These are phyloP conservation scores for Verticillium klebahnii DNA, from an alignment of 2,329 filamentous ascomycete species.

Conservation along the genomic window DNA sequence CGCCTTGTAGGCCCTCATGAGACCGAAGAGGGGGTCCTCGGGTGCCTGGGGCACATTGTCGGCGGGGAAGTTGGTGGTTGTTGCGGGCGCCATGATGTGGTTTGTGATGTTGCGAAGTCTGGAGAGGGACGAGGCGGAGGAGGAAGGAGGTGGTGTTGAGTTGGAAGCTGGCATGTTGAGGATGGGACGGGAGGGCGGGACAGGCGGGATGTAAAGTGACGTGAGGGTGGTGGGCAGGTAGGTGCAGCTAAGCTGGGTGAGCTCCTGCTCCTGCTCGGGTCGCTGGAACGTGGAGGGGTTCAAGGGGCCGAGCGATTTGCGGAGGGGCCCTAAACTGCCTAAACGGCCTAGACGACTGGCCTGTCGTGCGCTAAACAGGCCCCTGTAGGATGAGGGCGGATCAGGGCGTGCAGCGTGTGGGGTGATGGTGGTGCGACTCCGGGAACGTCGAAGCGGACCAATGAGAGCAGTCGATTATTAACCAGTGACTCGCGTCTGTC, in stretches of 20 bases:
- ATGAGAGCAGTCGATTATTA: background rate
- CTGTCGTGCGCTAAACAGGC: background rate
- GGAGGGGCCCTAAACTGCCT: background rate
- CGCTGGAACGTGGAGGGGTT: background rate
- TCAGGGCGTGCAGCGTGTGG: background rate
- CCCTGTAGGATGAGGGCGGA: background rate
- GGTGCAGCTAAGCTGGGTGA: background rate
- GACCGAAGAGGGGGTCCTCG: slow-evolving; percentile 89
- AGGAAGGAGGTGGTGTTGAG: slow-evolving; percentile 27
- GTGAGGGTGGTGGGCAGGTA: background rate
- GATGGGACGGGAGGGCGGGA: slow-evolving; percentile 22
- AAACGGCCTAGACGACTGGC: too few species aligned
- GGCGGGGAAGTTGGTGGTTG: slow-evolving; percentile 66
- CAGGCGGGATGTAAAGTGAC: slow-evolving; percentile 20
- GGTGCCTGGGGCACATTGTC: slow-evolving; percentile 82
- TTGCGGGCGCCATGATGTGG: slow-evolving; percentile 61
- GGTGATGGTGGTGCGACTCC: background rate
- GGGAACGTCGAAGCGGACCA: background rate
- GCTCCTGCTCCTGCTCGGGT: background rate
- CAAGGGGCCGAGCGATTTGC: background rate
- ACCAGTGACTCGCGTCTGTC: background rate
- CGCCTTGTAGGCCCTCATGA: slow-evolving; percentile 82
- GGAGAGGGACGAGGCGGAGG: slow-evolving; percentile 41
- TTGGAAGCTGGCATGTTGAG: slow-evolving; percentile 15
- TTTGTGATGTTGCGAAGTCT: slow-evolving; percentile 58